A percentile compares a stretch with the other conserved stretches of the same genome.
Conservation (phyloP, 495 filamentous ascomycete genomes). For the Lasiosphaeria ovina region DNA sequence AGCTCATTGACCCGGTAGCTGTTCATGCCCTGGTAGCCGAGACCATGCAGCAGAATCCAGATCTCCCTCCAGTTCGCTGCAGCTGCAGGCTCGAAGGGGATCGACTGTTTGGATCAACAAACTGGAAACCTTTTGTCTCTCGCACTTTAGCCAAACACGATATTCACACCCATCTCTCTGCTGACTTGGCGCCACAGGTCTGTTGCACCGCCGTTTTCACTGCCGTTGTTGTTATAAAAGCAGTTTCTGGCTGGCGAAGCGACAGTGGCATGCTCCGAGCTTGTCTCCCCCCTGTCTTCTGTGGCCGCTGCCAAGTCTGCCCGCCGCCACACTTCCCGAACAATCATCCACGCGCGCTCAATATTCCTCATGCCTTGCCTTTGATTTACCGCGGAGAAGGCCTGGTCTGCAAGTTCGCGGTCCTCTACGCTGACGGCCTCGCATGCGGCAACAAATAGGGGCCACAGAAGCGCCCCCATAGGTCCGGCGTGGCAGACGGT, state of each 20-base stretch:
- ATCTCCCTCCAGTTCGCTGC: no score
- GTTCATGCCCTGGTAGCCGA: no score
- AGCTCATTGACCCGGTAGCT: no score
- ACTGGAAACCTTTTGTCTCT: background rate
- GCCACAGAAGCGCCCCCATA: conserved; percentile 61
- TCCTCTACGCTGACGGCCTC: conserved; percentile 48
- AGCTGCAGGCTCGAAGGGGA: no score
- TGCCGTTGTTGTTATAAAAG: background rate
- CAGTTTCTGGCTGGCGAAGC: no score
- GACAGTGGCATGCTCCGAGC: no score
- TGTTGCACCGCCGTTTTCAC: conserved; percentile 1
- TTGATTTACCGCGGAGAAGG: conserved; percentile 49
- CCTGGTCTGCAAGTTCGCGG: conserved; percentile 41
- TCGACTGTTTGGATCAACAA: background rate
- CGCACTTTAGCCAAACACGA: conserved; percentile 51
- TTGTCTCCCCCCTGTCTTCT: background rate
- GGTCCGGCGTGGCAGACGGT: conserved; percentile 53
- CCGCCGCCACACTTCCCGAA: conserved; percentile 56
- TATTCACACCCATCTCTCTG: conserved; percentile 49
- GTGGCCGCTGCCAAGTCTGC: conserved; percentile 34
- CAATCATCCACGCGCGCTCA: conserved; percentile 54
- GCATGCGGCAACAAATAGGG: conserved; percentile 58
- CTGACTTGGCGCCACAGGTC: conserved; percentile 51
- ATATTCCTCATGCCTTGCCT: conserved; percentile 64
- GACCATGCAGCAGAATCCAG: no score